Evolutionary conservation across 495 filamentous ascomycete species (phyloP), one percentile per base, ranked within the genome.

Genomic region (Chlorociboria aeruginascens): DNA sequence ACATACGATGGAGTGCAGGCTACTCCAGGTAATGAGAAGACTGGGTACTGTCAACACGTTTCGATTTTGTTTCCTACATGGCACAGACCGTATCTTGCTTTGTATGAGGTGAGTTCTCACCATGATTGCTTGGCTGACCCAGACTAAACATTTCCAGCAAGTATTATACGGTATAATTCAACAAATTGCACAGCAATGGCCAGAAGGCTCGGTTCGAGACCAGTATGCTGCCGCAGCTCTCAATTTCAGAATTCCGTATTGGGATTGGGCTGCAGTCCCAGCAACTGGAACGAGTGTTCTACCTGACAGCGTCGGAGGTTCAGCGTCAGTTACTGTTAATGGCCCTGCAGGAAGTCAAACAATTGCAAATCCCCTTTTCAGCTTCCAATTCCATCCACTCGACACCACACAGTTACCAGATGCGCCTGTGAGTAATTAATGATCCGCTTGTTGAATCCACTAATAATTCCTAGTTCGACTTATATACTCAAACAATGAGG

Each of bases 61-160:
- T 82, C 77, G 8, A 72, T 78, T 40, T 64, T 86, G 31, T 86
- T 86, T 54, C 70, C 73, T 33, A 72, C 79, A 14, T 87, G 83
- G 83, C 82, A 87, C 65, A 67, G 83, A 36, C 76, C 81, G 12
- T 87, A 85, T 61, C 67, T 85, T 46, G 71, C 72, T 32, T 61
- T 86, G 30, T 76, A 76, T 49, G 83, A 86, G 73, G 80, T 82
- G 64, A 53, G 59, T 50, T 40, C 32, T 6, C 36, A 9, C 9
- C 10, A 20, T 12, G 7, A 10, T 14, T 3, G 14, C 2, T 2
- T 39, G 12, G 29, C 10, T 43, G 25, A 50, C 42, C 44, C 20
- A 25, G 20, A 25, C 20, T 35, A 47, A 28, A 36, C 1, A 4
- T 37, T 13, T 41, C 29, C 44, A 63, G 58, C 58, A 63, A 61